These are phyloP conservation scores for Phytophthora fragariae DNA, from an alignment of 352 stramenopile species.

Conservation along the genomic window DNA sequence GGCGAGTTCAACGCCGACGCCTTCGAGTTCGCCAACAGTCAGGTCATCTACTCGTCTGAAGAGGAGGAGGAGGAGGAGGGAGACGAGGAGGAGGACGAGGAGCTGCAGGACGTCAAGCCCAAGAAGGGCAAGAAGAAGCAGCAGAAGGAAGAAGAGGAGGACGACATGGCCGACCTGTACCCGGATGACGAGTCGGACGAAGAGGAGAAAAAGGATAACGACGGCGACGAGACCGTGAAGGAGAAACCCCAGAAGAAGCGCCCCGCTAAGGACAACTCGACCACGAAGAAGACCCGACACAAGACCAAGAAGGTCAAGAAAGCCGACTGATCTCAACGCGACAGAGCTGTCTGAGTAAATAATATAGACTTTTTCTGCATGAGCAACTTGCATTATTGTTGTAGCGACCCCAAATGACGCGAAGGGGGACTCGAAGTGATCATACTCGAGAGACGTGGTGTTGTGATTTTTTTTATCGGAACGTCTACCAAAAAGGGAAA, in stretches of 20 bases:
- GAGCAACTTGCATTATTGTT: background rate
- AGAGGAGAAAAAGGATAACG: constrained; percentile 31
- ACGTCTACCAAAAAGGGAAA: no score
- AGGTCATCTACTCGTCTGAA: constrained; percentile 76
- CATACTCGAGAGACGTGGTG: no score
- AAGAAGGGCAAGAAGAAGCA: constrained; percentile 31
- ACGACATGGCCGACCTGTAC: constrained; percentile 76
- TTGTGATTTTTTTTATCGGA: no score
- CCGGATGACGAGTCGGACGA: constrained; percentile 59
- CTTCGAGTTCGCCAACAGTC: constrained; percentile 85
- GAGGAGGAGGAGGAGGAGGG: constrained; percentile 54
- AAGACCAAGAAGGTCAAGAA: constrained; percentile 42
- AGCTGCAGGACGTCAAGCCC: constrained; percentile 24
- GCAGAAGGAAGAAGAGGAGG: constrained; percentile 33
- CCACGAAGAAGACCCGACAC: constrained; percentile 42
- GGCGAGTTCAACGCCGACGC: constrained; percentile 79
- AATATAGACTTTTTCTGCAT: constrained; percentile 38
- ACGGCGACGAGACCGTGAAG: constrained; percentile 50
- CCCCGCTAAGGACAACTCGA: constrained; percentile 34
- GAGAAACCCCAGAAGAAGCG: constrained; percentile 43
- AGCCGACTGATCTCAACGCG: constrained; percentile 11
- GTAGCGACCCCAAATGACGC: no score
- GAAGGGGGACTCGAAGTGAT: no score
- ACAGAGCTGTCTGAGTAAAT: constrained; percentile 19
- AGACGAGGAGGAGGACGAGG: constrained; percentile 31